phyloP scores from a whole-genome alignment of 1,139 yeast genomes.

The Lodderomyces orthopsilosis region DNA sequence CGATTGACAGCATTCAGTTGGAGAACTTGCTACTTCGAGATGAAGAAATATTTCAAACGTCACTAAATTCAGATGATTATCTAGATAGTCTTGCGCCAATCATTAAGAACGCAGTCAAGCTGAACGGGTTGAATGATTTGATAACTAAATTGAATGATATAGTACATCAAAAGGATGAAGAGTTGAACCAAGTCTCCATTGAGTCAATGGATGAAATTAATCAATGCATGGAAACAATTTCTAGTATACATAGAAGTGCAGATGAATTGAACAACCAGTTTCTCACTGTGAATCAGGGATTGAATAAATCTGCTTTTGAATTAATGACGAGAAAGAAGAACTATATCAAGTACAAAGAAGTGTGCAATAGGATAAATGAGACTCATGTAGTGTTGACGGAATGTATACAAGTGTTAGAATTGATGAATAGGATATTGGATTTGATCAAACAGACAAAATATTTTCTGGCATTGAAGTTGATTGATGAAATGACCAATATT shows the following conservation, averaged over 20 bases:
- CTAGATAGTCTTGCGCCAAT: conserved; percentile 79
- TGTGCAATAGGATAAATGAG: conserved; percentile 59
- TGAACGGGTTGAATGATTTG: conserved; percentile 55
- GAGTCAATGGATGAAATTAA: conserved; percentile 58
- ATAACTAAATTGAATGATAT: conserved; percentile 55
- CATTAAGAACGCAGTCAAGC: conserved; percentile 62
- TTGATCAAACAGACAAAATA: conserved; percentile 71
- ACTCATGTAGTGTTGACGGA: conserved; percentile 59
- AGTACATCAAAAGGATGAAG: conserved; percentile 59
- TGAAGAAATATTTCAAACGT: conserved; percentile 47
- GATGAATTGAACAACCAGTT: conserved; percentile 52
- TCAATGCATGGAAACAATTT: conserved; percentile 55
- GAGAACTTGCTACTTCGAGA: conserved; percentile 43
- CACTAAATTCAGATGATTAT: conserved; percentile 65
- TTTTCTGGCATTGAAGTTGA: conserved; percentile 80
- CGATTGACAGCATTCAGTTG: conserved; percentile 32
- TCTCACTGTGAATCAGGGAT: conserved; percentile 46
- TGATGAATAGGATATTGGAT: conserved; percentile 83
- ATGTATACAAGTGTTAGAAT: conserved; percentile 79
- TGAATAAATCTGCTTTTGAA: conserved; percentile 63
- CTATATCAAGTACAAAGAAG: conserved; percentile 55
- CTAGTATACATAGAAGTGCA: conserved; percentile 54
- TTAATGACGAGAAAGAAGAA: conserved; percentile 58
- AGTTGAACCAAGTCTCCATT: conserved; percentile 60
- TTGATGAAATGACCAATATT: conserved; percentile 67